Percentiles rank a stretch among this genome's conserved stretches.
Conservation (phyloP, 129 eudicot species). For the Sambucus nigra region DNA sequence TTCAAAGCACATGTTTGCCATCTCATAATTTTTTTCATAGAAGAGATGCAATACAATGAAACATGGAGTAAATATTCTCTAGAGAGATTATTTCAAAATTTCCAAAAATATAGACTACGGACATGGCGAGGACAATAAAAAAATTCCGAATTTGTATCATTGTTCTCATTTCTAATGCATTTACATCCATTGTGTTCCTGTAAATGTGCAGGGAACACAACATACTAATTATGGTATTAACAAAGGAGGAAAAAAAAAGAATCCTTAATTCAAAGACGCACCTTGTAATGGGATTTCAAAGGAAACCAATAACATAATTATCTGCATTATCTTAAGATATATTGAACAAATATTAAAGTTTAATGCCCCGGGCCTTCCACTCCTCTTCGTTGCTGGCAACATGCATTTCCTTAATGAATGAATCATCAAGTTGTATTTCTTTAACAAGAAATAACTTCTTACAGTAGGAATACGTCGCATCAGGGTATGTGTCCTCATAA, state of each 20-base stretch:
- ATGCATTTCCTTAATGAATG: slow-evolving; percentile 21
- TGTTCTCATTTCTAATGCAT: no score
- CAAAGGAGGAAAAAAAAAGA: neutral
- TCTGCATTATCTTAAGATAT: neutral
- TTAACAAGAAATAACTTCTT: slow-evolving; percentile 27
- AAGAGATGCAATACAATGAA: slow-evolving; percentile 36
- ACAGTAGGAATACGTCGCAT: slow-evolving; percentile 65
- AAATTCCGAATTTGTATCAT: no score
- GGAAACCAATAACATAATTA: neutral
- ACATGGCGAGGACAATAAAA: no score
- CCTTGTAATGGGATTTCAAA: no score
- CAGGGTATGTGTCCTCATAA: slow-evolving; percentile 45
- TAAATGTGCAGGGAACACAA: neutral
- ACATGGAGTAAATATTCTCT: neutral
- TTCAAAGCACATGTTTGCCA: slow-evolving; percentile 65
- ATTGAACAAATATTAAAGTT: no score
- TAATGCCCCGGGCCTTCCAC: slow-evolving; percentile 27
- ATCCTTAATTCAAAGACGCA: no score
- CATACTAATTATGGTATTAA: no score
- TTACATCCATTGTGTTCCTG: no score
- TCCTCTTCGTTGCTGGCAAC: slow-evolving; percentile 28
- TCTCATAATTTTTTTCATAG: slow-evolving; percentile 45
- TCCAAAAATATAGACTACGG: no score
- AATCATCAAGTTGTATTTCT: slow-evolving; percentile 21
- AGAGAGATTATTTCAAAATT: neutral